Evolutionary conservation across 2,329 filamentous ascomycete genomes (phyloP), one percentile per base, ranked within the genome.

Genomic region (Fusarium redolens): DNA sequence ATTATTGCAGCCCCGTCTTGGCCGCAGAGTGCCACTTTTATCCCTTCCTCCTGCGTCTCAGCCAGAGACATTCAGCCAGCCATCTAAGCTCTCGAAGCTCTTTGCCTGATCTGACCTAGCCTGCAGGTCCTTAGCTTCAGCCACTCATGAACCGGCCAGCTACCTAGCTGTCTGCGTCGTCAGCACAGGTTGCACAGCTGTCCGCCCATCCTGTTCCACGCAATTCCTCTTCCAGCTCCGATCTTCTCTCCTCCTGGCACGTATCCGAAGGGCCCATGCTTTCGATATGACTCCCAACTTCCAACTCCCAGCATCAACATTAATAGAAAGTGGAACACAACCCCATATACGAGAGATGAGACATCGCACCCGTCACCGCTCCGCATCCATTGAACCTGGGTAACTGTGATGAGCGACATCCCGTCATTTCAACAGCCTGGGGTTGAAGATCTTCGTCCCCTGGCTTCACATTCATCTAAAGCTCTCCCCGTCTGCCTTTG

Each of bases 41-140:
- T 66, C 71, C 71, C 71, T 74, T 72, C 64, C 65, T 75, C 62
- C 68, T 70, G 68, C 70, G 74, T 77, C 75, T 77, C 69, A 77
- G 62, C 73, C 71, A 74, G 67, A 67, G 60, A 66, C 66, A 62
- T 52, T 51, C 66, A 69, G 65, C 65, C 66, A 69, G 50, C 66
- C 62, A 61, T 61, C 41, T 52, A 62, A 76, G 70, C 73, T 74
- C 71, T 56, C 44, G 60, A 57, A 76, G 74, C 74, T 76, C 59
- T 61, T 69, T 71, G 51, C 65, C 71, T 54, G 43, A 68, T 73
- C 28, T 25, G 43, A 55, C 61, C 65, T 72, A 77, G 75, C 51
- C 33, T 25, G 17, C 22, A 22, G 22, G 22, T 8, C 31, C 55
- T 55, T 62, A 77, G 75, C 75, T 77, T 62, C 54, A 69, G 62